Evolutionary conservation across 1,284 basidiomycete genomes (phyloP).

Genomic region (Athelia psychrophila): DNA sequence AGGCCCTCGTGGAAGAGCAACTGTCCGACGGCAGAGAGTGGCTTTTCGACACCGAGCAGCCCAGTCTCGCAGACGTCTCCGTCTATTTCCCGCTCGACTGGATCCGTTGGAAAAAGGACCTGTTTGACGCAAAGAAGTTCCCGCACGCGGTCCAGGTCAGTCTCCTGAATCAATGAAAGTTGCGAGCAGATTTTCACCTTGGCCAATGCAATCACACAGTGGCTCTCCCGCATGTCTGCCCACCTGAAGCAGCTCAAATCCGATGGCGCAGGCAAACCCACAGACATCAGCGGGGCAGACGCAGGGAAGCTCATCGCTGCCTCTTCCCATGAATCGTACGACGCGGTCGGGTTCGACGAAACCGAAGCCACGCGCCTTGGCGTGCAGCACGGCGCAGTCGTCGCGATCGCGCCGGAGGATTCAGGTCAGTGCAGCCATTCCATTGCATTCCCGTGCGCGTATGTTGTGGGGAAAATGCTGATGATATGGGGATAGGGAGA

Average conservation of each 20-base stretch:
- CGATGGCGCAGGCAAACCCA: conserved; percentile 17
- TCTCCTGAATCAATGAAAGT: conserved; percentile 2
- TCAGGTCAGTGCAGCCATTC: conserved; percentile 38
- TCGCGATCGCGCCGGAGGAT: conserved; percentile 48
- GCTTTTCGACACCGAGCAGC: conserved; percentile 50
- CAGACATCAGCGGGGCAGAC: conserved; percentile 33
- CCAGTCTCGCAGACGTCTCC: conserved; percentile 49
- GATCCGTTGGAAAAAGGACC: conserved; percentile 31
- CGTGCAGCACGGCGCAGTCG: conserved; percentile 33
- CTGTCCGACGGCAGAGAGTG: conserved; percentile 55
- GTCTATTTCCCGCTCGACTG: conserved; percentile 47
- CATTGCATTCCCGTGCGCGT: conserved; percentile 5
- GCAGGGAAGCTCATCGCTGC: conserved; percentile 44
- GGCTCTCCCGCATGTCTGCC: conserved; percentile 39
- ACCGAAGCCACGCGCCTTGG: conserved; percentile 41
- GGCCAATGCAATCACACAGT: too few species aligned
- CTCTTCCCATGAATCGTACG: conserved; percentile 33
- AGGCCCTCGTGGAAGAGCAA: conserved; percentile 51
- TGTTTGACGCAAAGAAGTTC: conserved; percentile 38
- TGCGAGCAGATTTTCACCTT: conserved; percentile 7
- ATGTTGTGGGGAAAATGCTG: too few species aligned
- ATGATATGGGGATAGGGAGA: conserved; percentile 23
- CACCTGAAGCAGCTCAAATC: conserved; percentile 30
- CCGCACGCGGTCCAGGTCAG: conserved; percentile 40
- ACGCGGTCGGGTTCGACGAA: conserved; percentile 42